A percentile compares a stretch with the other conserved stretches of the same genome.
Conservation (phyloP, 2,329 filamentous ascomycete genomes). For the Fusarium caatingaense region DNA sequence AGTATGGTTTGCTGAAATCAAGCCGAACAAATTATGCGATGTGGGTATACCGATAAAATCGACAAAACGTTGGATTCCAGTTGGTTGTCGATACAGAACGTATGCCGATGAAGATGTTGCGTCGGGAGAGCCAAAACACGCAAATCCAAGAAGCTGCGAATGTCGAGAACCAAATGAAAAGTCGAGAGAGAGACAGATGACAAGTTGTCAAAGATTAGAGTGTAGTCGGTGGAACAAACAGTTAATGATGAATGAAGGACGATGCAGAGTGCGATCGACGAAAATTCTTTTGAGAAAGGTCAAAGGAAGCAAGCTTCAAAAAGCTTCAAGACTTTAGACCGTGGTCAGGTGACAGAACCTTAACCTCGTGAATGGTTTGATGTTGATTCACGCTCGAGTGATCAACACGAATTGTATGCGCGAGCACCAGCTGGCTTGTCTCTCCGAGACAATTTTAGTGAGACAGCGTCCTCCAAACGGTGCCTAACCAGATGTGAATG, state of each 20-base stretch:
- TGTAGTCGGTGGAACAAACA: constrained; percentile 37
- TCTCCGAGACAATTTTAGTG: constrained; percentile 37
- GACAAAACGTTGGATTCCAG: constrained; percentile 31
- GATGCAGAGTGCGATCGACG: constrained; percentile 30
- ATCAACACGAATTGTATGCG: constrained; percentile 38
- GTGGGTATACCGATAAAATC: constrained; percentile 42
- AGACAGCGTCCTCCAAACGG: constrained; percentile 37
- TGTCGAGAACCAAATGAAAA: constrained; percentile 31
- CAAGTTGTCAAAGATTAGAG: constrained; percentile 42
- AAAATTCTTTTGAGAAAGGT: constrained; percentile 12
- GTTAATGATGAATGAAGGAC: constrained; percentile 43
- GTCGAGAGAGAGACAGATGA: constrained; percentile 32
- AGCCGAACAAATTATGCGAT: constrained; percentile 42
- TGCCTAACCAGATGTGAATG: constrained; percentile 41
- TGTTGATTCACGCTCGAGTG: constrained; percentile 43
- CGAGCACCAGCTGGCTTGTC: constrained; percentile 44
- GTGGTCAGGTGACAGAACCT: constrained; percentile 33
- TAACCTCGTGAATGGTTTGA: constrained; percentile 18
- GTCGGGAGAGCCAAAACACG: constrained; percentile 33
- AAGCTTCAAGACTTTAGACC: constrained; percentile 13
- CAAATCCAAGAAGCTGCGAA: constrained; percentile 44
- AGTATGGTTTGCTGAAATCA: constrained; percentile 33
- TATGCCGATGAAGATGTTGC: constrained; percentile 33
- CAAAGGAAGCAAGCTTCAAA: constrained; percentile 35
- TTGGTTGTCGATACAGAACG: constrained; percentile 36